These are phyloP conservation scores for Gaertneriomyces sp. DNA, from an alignment of 192 early-diverging fungal genomes.

Conservation along the genomic window DNA sequence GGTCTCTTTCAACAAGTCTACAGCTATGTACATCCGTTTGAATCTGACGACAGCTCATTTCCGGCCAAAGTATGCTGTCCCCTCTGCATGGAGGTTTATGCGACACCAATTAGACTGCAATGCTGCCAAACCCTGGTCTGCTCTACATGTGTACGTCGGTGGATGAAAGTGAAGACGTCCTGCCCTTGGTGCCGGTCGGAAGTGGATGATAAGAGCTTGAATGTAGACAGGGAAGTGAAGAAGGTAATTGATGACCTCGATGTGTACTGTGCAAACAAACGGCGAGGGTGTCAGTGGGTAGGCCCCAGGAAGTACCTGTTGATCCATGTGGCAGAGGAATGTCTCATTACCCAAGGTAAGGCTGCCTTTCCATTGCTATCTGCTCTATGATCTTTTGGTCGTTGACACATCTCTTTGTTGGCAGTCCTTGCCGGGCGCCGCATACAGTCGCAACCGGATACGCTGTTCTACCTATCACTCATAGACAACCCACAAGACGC, in stretches of 20 bases:
- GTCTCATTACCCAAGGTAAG: constrained; percentile 16
- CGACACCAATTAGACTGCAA: constrained; percentile 16
- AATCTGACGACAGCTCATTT: constrained; percentile 23
- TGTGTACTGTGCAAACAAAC: constrained; percentile 15
- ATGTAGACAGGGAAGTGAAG: constrained; percentile 20
- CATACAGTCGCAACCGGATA: constrained; percentile 7
- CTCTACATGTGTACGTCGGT: constrained; percentile 27
- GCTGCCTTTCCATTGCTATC: background rate
- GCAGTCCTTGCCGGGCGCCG: background rate
- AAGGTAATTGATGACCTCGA: constrained; percentile 25
- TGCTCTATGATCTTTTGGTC: background rate
- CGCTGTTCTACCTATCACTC: constrained; percentile 21
- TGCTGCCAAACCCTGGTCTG: constrained; percentile 21
- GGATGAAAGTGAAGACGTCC: constrained; percentile 4
- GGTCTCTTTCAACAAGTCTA: constrained; percentile 12
- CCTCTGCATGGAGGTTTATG: constrained; percentile 18
- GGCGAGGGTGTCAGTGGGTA: constrained; percentile 31
- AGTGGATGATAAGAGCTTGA: constrained; percentile 6
- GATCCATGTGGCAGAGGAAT: constrained; percentile 30
- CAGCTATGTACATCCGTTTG: constrained; percentile 29
- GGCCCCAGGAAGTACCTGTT: constrained; percentile 26
- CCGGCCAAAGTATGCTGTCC: constrained; percentile 10
- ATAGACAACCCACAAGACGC: constrained; percentile 8
- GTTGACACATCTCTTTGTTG: background rate
- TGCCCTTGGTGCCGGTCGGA: constrained; percentile 20